Percentiles rank a stretch among this genome's conserved stretches.
Conservation (phyloP, 1,139 yeast species). For the Taphrina wiesneri region DNA sequence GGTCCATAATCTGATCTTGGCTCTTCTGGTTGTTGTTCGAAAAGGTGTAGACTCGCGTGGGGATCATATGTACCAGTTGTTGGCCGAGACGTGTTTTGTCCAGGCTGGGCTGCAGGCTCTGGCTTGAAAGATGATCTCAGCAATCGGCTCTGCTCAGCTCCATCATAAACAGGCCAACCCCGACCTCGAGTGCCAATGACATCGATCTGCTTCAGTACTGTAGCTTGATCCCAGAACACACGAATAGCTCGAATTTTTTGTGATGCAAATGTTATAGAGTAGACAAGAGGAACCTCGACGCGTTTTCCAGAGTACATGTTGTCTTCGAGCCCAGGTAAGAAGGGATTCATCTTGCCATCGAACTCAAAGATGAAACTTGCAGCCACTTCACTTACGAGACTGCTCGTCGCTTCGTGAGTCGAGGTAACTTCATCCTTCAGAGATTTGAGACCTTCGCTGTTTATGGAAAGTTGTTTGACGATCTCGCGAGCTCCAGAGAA, state of each 20-base stretch:
- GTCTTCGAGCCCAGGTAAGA: conserved; percentile 42
- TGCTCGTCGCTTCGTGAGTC: conserved; percentile 38
- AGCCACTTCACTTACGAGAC: conserved; percentile 42
- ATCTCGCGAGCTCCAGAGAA: conserved; percentile 39
- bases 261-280: conserved; percentile 41
- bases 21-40: conserved; percentile 8
- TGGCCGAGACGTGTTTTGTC: not conserved
- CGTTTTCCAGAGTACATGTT: conserved; percentile 43
- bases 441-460: conserved; percentile 39
- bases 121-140: conserved; percentile 6
- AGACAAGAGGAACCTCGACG: conserved; percentile 41
- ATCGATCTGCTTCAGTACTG: conserved; percentile 43
- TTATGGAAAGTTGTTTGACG: conserved; percentile 39
- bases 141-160: conserved; percentile 40
- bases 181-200: conserved; percentile 44
- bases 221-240: conserved; percentile 45
- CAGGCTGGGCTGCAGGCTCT: not conserved
- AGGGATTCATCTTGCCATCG: conserved; percentile 42
- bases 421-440: conserved; percentile 39
- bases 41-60: conserved; percentile 2
- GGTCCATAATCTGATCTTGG: conserved; percentile 14
- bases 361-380: conserved; percentile 41
- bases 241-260: conserved; percentile 40
- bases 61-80: conserved; percentile 13
- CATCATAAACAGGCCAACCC: conserved; percentile 44